Conservation (phyloP, 495 filamentous ascomycete genomes). For the Aspergillus sclerotiicarbonarius region DNA sequence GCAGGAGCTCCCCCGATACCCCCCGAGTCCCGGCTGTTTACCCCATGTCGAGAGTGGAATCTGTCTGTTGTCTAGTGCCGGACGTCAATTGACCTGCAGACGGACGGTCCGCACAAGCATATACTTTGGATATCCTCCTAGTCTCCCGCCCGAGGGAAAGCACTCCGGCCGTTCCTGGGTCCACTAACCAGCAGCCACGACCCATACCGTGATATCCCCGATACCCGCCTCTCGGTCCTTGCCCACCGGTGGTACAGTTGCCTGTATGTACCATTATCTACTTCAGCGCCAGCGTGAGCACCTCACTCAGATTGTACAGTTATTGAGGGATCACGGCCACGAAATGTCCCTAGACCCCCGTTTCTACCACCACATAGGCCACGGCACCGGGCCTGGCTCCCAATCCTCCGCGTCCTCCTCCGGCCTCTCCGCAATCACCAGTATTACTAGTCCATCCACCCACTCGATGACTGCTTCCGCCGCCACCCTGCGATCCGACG, state of each 20-base stretch:
- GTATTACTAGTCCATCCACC: constrained; percentile 46
- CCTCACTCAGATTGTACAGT: constrained; percentile 44
- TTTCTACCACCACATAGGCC: constrained; percentile 50
- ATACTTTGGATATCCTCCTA: not conserved
- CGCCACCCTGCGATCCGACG: constrained; percentile 46
- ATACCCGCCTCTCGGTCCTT: constrained; percentile 8
- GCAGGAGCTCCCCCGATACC: constrained; percentile 12
- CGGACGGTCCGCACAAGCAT: not conserved
- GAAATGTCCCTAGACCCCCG: constrained; percentile 59
- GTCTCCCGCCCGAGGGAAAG: constrained; percentile 6
- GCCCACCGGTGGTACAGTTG: constrained; percentile 17
- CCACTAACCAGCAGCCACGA: constrained; percentile 11
- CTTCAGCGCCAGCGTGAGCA: constrained; percentile 44
- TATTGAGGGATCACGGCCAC: constrained; percentile 45
- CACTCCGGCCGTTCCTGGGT: constrained; percentile 6
- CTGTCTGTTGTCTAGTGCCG: not conserved
- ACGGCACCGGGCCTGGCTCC: constrained; percentile 39
- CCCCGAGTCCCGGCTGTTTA: constrained; percentile 11
- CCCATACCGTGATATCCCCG: constrained; percentile 1
- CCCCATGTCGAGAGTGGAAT: constrained; percentile 2
- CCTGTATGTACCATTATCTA: constrained; percentile 45
- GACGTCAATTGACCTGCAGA: constrained; percentile 1
- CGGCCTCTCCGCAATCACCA: constrained; percentile 51
- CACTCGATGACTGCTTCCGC: constrained; percentile 62
- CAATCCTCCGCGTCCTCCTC: constrained; percentile 60